Conservation (phyloP, 78 protist genomes). For the Dictyostelium capitatum region DNA sequence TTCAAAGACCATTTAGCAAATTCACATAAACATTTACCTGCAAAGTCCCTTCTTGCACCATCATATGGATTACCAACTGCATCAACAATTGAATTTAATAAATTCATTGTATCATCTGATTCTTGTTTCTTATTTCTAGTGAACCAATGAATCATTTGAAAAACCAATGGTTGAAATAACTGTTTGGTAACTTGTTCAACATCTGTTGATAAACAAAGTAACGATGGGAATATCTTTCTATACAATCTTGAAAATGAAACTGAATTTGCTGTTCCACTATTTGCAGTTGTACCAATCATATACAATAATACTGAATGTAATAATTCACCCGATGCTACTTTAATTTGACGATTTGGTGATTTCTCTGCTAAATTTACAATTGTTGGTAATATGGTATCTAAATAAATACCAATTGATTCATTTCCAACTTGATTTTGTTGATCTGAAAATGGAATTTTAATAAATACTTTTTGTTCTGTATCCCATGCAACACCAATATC, state of each 20-base stretch:
- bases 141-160: conserved; percentile 91
- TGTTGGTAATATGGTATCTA: conserved; percentile 81
- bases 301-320: conserved; percentile 86
- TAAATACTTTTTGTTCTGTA: background rate
- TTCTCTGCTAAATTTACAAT: conserved; percentile 81
- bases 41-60: conserved; percentile 85
- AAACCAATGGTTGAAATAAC: conserved; percentile 81
- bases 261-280: background rate
- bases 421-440: background rate
- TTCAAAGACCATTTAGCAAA: conserved; percentile 81
- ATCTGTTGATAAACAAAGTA: conserved; percentile 83
- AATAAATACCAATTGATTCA: background rate
- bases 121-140: conserved; percentile 61
- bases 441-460: conserved; percentile 81
- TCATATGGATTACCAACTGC: conserved; percentile 66
- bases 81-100: conserved; percentile 81
- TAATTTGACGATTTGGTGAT: conserved; percentile 84
- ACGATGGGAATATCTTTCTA: conserved; percentile 80
- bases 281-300: conserved; percentile 84
- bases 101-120: conserved; percentile 52
- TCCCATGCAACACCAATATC: conserved; percentile 87
- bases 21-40: conserved; percentile 81
- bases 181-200: conserved; percentile 89
- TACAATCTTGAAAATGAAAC: conserved; percentile 22
- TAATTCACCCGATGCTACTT: conserved; percentile 91